A percentile compares a stretch with the other conserved stretches of the same genome.
These are phyloP conservation scores for Brassica cretica DNA, from an alignment of 345 rosid genomes.

Conservation along the genomic window DNA sequence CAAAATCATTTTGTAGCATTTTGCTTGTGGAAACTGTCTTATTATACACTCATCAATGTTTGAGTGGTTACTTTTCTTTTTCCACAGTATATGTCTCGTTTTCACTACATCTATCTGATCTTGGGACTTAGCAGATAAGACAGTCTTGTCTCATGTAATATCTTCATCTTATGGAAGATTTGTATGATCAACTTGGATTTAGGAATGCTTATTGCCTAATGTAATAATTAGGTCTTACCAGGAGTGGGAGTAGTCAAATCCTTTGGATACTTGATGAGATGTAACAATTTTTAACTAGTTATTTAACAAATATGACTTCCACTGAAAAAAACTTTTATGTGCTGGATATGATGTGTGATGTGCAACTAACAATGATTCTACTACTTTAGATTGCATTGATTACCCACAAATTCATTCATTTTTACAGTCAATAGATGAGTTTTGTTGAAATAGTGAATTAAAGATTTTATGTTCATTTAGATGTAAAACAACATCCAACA, in stretches of 20 bases:
- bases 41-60: conserved; percentile 10
- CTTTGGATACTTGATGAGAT: conserved; percentile 35
- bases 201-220: conserved; percentile 27
- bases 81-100: not conserved
- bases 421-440: not conserved
- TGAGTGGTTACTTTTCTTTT: conserved; percentile 26
- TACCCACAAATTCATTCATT: not conserved
- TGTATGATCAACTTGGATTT: conserved; percentile 34
- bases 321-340: conserved; percentile 15
- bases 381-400: conserved; percentile 15
- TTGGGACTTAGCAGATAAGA: conserved; percentile 11
- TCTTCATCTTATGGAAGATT: conserved; percentile 19
- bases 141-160: not conserved
- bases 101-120: conserved; percentile 15
- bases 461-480: not conserved
- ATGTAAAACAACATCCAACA: not conserved
- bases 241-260: conserved; percentile 38
- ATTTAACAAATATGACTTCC: conserved; percentile 31
- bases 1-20: conserved; percentile 24
- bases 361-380: conserved; percentile 16
- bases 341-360: conserved; percentile 35
- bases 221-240: conserved; percentile 33
- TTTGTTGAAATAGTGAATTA: not conserved
- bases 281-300: conserved; percentile 9
- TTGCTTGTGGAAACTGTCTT: conserved; percentile 25